phyloP scores from a whole-genome alignment of 345 rosid genomes.

The Eucalyptus camaldulensis region DNA sequence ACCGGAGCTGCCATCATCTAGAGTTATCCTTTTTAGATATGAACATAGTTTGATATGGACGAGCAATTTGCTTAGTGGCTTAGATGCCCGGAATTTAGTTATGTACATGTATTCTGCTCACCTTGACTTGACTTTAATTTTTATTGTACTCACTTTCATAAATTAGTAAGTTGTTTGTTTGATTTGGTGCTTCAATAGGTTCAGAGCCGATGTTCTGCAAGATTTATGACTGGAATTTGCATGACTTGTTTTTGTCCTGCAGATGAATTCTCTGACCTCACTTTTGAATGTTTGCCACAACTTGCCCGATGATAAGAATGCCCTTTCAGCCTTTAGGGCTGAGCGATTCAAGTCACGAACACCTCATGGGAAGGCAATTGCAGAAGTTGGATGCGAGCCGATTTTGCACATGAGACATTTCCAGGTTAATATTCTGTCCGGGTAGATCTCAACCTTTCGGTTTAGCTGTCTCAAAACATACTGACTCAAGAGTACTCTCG shows the following conservation, averaged over 20 bases:
- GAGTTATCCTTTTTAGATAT: not conserved
- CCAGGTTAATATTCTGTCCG: slow-evolving; percentile 59
- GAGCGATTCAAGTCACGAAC: slow-evolving; percentile 53
- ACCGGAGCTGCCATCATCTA: not conserved
- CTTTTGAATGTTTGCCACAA: slow-evolving; percentile 64
- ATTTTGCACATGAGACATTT: slow-evolving; percentile 96
- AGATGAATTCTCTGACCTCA: slow-evolving; percentile 91
- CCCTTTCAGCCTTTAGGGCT: slow-evolving; percentile 40
- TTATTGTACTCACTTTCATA: not conserved
- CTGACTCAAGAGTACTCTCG: not conserved
- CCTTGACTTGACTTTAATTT: not conserved
- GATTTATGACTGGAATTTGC: not conserved
- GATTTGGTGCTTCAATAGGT: not conserved
- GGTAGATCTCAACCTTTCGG: slow-evolving; percentile 13
- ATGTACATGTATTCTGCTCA: not conserved
- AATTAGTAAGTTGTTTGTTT: not conserved
- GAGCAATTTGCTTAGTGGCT: not conserved
- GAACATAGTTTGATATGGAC: not conserved
- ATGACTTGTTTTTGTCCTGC: slow-evolving; percentile 6
- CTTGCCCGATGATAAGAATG: slow-evolving; percentile 45
- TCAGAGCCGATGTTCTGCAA: not conserved
- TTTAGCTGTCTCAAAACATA: not conserved
- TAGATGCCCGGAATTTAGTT: not conserved
- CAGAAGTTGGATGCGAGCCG: slow-evolving; percentile 95
- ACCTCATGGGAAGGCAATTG: slow-evolving; percentile 77